phyloP scores from a whole-genome alignment of 2,329 filamentous ascomycete genomes.

The Venturia nashicola region DNA sequence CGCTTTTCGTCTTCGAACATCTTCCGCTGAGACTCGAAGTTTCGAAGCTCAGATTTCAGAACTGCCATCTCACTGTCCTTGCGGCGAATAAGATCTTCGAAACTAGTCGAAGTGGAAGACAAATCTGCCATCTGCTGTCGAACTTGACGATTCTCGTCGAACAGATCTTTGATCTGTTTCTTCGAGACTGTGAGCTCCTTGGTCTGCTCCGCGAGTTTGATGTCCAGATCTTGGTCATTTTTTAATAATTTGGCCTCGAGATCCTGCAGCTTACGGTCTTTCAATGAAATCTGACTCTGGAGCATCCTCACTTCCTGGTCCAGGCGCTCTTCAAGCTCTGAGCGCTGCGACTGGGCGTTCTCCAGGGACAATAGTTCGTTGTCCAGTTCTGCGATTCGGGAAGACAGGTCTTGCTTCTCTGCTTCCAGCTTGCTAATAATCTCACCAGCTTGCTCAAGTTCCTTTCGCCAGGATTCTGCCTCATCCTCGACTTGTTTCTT shows the following conservation, averaged over 20 bases:
- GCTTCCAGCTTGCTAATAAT: conserved; percentile 77
- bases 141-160: conserved; percentile 69
- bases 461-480: conserved; percentile 61
- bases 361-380: conserved; percentile 58
- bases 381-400: conserved; percentile 58
- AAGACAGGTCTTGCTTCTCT: conserved; percentile 66
- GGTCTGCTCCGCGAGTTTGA: conserved; percentile 65
- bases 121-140: conserved; percentile 78
- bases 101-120: conserved; percentile 84
- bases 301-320: conserved; percentile 82
- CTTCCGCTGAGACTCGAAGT: conserved; percentile 68
- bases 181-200: conserved; percentile 70
- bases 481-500: conserved; percentile 84
- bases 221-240: conserved; percentile 76
- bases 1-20: conserved; percentile 69
- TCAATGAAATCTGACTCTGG: conserved; percentile 76
- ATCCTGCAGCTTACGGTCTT: conserved; percentile 81
- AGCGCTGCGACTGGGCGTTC: conserved; percentile 57
- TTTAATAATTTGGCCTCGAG: conserved; percentile 74
- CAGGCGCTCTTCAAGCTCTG: conserved; percentile 62
- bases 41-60: conserved; percentile 72
- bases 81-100: conserved; percentile 82
- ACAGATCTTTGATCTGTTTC: conserved; percentile 61
- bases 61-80: conserved; percentile 90
- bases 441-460: conserved; percentile 82